These are phyloP conservation scores for Jaapia argillacea DNA, from an alignment of 768 basidiomycete genomes.

Conservation along the genomic window DNA sequence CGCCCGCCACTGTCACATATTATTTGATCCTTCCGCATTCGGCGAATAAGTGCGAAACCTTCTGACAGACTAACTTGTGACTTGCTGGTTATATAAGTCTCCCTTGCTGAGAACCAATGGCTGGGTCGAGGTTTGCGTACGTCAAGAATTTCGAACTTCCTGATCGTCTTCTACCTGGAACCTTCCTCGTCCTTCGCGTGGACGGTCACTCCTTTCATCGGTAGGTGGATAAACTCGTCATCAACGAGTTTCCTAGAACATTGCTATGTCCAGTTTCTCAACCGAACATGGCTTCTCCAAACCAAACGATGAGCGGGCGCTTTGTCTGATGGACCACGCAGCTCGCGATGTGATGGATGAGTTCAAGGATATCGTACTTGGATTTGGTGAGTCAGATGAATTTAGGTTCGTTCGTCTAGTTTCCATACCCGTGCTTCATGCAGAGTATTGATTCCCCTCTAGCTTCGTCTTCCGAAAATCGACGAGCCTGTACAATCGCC, in stretches of 20 bases:
- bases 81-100: too few relatives aligned
- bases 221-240: conserved; percentile 28
- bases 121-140: conserved; percentile 87
- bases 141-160: conserved; percentile 85
- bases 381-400: conserved; percentile 95
- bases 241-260: not conserved
- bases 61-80: too few relatives aligned
- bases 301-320: conserved; percentile 84
- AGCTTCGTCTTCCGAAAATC: conserved; percentile 83
- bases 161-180: conserved; percentile 74
- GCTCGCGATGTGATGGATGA: conserved; percentile 75
- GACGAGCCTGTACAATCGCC: conserved; percentile 74
- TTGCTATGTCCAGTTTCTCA: conserved; percentile 52
- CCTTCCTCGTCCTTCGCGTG: conserved; percentile 77
- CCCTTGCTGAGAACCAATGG: too few relatives aligned
- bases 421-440: not conserved
- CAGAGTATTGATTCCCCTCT: not conserved
- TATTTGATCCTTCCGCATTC: too few relatives aligned
- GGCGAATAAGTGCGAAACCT: too few relatives aligned
- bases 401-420: conserved; percentile 53
- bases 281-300: conserved; percentile 76
- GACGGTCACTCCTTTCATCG: conserved; percentile 94
- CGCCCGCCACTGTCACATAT: too few relatives aligned
- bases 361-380: conserved; percentile 76
- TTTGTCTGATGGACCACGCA: conserved; percentile 88